These are phyloP conservation scores for Geotrichum citri-aurantii DNA, from an alignment of 1,139 yeast species.

Conservation along the genomic window DNA sequence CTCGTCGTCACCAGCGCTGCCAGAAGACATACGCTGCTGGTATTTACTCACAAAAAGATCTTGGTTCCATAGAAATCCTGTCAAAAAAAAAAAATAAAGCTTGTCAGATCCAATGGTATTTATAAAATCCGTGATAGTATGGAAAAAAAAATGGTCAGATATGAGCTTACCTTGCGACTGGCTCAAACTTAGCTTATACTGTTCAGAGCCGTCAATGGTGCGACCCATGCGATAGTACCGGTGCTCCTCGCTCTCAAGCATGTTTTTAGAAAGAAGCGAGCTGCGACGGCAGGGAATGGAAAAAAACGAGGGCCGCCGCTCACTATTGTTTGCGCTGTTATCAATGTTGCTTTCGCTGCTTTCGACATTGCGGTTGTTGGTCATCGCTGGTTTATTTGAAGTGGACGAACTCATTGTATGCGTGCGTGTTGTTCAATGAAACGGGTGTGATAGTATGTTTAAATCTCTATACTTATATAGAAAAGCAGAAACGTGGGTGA, in stretches of 20 bases:
- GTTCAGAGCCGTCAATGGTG: constrained; percentile 7
- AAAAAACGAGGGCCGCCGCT: background rate
- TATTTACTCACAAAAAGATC: constrained; percentile 13
- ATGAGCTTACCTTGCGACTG: constrained; percentile 11
- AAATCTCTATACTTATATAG: background rate
- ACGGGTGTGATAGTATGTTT: no score
- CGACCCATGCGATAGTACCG: constrained; percentile 15
- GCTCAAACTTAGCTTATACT: constrained; percentile 13
- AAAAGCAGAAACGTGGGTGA: background rate
- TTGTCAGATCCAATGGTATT: no score
- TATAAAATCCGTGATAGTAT: background rate
- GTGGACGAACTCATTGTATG: background rate
- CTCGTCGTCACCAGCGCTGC: background rate
- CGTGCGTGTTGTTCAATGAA: background rate
- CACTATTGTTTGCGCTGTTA: background rate
- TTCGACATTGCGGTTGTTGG: background rate
- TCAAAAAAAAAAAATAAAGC: background rate
- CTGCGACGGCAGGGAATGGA: background rate
- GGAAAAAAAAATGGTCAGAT: background rate
- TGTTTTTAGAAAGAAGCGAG: constrained; percentile 6
- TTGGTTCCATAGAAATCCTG: constrained; percentile 17
- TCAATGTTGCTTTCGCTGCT: background rate
- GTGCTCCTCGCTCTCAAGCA: constrained; percentile 16
- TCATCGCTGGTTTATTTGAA: background rate
- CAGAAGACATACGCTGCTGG: constrained; percentile 1